phyloP scores from a whole-genome alignment of 2,329 filamentous ascomycete genomes.

The Sordariomycetes sp. region DNA sequence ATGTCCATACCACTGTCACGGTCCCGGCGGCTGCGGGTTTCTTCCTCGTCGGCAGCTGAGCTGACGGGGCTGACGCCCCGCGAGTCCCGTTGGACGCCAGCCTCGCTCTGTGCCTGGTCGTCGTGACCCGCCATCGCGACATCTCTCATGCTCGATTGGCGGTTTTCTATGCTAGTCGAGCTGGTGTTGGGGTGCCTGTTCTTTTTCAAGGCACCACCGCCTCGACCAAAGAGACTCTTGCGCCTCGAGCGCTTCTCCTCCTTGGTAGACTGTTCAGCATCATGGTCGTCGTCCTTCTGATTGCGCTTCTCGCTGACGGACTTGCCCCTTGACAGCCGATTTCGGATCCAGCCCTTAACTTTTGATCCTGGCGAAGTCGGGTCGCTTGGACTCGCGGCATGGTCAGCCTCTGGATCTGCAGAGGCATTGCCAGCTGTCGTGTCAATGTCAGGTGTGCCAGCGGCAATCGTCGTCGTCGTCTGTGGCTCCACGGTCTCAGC shows the following conservation, averaged over 20 bases:
- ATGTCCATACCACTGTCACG: conserved; percentile 14
- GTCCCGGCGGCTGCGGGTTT: conserved; percentile 3
- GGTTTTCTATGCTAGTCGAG: conserved; percentile 30
- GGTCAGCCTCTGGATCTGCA: background rate
- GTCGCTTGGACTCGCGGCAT: conserved; percentile 1
- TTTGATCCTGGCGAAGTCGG: conserved; percentile 25
- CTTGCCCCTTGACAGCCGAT: conserved; percentile 36
- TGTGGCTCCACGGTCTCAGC: background rate
- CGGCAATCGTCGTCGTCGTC: background rate
- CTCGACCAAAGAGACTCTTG: conserved; percentile 34
- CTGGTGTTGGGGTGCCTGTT: conserved; percentile 29
- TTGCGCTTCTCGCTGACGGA: conserved; percentile 20
- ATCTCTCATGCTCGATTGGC: conserved; percentile 33
- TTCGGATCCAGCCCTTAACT: conserved; percentile 47
- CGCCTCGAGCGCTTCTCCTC: conserved; percentile 14
- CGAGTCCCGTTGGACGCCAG: conserved; percentile 14
- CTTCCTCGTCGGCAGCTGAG: conserved; percentile 24
- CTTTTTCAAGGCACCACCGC: conserved; percentile 36
- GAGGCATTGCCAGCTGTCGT: background rate
- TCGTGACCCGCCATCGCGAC: conserved; percentile 32
- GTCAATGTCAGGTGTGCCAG: background rate
- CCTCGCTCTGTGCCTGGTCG: conserved; percentile 5
- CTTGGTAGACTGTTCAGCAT: conserved; percentile 5
- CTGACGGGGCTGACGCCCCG: conserved; percentile 26
- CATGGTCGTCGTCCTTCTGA: conserved; percentile 13